Evolutionary conservation across 768 basidiomycete species (phyloP), one percentile per base, ranked within the genome.

Genomic region (Xerocomus potaroensis): DNA sequence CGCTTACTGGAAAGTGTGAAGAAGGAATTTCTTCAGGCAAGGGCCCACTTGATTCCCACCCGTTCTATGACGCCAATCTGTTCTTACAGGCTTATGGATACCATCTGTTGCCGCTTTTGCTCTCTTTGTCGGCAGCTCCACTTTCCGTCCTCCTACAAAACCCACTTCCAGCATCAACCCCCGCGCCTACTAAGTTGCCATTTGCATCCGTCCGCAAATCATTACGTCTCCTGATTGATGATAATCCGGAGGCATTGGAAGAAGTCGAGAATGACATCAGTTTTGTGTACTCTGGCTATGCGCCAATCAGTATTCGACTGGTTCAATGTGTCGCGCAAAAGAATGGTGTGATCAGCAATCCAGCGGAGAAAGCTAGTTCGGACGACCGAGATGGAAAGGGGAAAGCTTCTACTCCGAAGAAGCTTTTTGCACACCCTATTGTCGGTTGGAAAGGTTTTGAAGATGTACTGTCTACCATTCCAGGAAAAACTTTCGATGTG

Each of bases 401-500:
- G 36, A 72, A 69, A 44, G 70, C 66, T 36, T 45, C 58, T 12
- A 47, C 64, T n/a, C 55, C 64, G 21, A 72, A 70, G 43, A 83
- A 81, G 62, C 74, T 87, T 32, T 85, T 83, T 61, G 92, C 93
- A 1, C 93, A 96, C 65, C 87, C 91, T 2, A 87, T 99, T 48
- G 80, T 87, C 8, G 95, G 95, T 3, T 99, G 95, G 94, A 95
- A 89, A 65, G 95, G 93, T 19, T 92, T 99, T 60, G 96, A 98
- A 66, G 95, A 98, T 58, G 79, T 90, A 12, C 63, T 96, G 18
- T 77, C 78, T 29, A 73, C 76, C 43, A 83, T 98, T 45, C 89
- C 92, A 0, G 96, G 96, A 3, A 80, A 82, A 61, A 88, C 84
- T 18, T 79, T 96, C 33, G 94, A 99, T 66, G 76, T 89, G 29